Conservation (phyloP, 1,139 yeast genomes). For the Scheffersomyces segobiensis region DNA sequence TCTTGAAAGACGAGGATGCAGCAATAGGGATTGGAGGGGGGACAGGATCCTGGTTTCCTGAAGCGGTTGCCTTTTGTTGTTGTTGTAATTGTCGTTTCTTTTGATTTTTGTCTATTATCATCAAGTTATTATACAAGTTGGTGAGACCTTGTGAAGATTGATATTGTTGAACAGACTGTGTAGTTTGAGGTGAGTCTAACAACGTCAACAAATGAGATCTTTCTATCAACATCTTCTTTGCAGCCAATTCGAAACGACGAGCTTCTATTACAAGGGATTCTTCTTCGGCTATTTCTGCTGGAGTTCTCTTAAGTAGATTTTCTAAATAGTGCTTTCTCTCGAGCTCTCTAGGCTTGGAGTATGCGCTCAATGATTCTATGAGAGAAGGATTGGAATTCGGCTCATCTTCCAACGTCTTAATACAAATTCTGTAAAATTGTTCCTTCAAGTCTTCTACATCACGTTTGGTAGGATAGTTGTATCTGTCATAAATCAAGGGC, state of each 20-base stretch:
- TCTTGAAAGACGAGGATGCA: constrained; percentile 52
- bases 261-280: constrained; percentile 93
- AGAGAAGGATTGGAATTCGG: constrained; percentile 47
- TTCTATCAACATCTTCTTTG: constrained; percentile 84
- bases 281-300: constrained; percentile 97
- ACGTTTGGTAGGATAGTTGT: constrained; percentile 41
- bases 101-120: constrained; percentile 71
- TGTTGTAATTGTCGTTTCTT: constrained; percentile 43
- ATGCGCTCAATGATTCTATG: constrained; percentile 53
- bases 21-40: constrained; percentile 62
- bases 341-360: constrained; percentile 64
- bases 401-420: constrained; percentile 46
- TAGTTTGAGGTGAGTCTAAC: constrained; percentile 85
- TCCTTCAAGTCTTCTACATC: constrained; percentile 78
- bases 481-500: constrained; percentile 82
- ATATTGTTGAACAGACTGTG: constrained; percentile 75
- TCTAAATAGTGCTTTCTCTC: constrained; percentile 81
- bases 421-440: constrained; percentile 60
- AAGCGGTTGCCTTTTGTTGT: constrained; percentile 35
- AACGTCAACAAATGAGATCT: constrained; percentile 76
- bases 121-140: constrained; percentile 76
- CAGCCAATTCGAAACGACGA: constrained; percentile 87
- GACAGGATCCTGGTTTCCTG: constrained; percentile 43
- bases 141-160: constrained; percentile 88
- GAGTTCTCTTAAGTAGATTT: constrained; percentile 75